Conservation (phyloP, 2,329 filamentous ascomycete species). For the Fusarium compactum region DNA sequence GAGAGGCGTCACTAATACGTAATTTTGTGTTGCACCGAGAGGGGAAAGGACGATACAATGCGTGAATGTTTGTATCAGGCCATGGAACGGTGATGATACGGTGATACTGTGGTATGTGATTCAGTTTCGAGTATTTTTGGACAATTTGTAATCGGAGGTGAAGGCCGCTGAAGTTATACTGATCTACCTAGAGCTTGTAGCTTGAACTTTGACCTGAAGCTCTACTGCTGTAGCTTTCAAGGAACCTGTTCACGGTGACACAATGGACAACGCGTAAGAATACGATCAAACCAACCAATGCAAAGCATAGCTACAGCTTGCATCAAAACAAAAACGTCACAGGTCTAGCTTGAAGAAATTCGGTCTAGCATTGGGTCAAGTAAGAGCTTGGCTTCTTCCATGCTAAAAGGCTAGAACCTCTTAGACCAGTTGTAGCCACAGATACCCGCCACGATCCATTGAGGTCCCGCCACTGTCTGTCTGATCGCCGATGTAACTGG, state of each 20-base stretch:
- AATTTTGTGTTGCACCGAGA: constrained; percentile 33
- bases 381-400: background rate
- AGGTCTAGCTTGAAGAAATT: background rate
- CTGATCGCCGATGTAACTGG: background rate
- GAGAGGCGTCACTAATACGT: constrained; percentile 45
- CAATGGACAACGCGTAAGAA: constrained; percentile 9
- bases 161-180: background rate
- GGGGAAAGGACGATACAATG: background rate
- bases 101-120: background rate
- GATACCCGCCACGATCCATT: constrained; percentile 9
- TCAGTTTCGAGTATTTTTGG: background rate
- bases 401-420: constrained; percentile 13
- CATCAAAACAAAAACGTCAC: constrained; percentile 14
- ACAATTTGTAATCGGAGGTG: background rate
- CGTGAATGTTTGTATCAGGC: constrained; percentile 3
- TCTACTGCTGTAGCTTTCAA: background rate
- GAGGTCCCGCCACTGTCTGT: background rate
- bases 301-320: constrained; percentile 2
- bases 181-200: background rate
- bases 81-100: background rate
- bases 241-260: background rate
- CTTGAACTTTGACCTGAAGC: constrained; percentile 2
- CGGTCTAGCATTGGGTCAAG: background rate
- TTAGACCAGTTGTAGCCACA: constrained; percentile 9
- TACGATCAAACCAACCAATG: background rate